These are phyloP conservation scores for Cryphonectria japonica DNA, from an alignment of 2,329 filamentous ascomycete species.

Conservation along the genomic window DNA sequence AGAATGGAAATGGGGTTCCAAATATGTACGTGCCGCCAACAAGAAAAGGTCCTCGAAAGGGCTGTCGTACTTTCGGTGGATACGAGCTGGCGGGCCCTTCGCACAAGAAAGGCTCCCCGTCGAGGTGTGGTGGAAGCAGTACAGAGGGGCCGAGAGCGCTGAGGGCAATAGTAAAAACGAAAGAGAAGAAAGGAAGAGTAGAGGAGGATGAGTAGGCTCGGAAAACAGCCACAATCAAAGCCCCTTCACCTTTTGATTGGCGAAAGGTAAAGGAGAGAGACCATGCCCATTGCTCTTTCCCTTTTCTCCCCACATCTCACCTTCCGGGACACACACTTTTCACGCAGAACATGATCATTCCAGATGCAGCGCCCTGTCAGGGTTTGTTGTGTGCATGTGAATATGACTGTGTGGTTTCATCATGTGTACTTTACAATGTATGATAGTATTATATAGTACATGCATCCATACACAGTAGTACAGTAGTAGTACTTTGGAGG, in stretches of 20 bases:
- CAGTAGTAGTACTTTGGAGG: background rate
- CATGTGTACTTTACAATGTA: background rate
- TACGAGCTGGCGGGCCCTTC: background rate
- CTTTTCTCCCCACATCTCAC: background rate
- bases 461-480: background rate
- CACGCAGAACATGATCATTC: too few species aligned
- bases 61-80: background rate
- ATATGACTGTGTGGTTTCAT: background rate
- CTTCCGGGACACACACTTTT: background rate
- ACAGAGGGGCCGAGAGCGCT: background rate
- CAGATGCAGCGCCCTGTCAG: too few species aligned
- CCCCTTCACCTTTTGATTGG: background rate
- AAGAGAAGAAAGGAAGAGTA: background rate
- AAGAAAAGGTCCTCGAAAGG: background rate
- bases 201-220: too few species aligned
- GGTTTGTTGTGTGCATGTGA: too few species aligned
- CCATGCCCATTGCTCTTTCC: background rate
- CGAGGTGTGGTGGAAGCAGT: background rate
- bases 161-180: background rate
- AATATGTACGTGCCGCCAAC: background rate
- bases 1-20: background rate
- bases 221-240: constrained; percentile 1
- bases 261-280: background rate
- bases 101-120: background rate
- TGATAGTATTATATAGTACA: too few species aligned